Conservation (phyloP, 495 filamentous ascomycete genomes). For the Tirmania nivea region DNA sequence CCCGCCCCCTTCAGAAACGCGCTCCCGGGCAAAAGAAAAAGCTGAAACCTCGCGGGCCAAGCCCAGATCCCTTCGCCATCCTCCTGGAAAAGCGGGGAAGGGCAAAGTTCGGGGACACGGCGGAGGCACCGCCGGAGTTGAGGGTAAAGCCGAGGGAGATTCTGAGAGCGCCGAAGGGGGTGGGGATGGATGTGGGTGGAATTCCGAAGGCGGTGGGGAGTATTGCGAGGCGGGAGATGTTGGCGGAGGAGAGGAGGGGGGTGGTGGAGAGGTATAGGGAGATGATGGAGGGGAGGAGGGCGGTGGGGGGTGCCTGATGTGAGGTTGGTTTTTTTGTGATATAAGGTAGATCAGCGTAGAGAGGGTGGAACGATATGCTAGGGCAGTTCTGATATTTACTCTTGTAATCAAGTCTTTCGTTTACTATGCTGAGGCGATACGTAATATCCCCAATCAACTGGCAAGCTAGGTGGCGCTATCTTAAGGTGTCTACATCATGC, state of each 20-base stretch:
- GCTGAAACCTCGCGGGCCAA: neutral
- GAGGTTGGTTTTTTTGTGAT: neutral
- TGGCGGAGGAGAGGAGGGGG: conserved; percentile 48
- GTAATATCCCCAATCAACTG: too few species aligned
- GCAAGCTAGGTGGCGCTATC: too few species aligned
- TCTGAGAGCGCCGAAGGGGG: conserved; percentile 19
- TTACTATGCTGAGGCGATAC: too few species aligned
- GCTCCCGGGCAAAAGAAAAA: neutral
- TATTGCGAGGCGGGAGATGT: conserved; percentile 58
- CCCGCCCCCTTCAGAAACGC: neutral
- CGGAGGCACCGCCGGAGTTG: conserved; percentile 58
- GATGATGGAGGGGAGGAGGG: conserved; percentile 50
- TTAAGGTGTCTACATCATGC: too few species aligned
- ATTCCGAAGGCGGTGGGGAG: conserved; percentile 60
- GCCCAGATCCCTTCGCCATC: conserved; percentile 57
- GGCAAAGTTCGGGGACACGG: conserved; percentile 54
- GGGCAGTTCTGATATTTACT: too few species aligned
- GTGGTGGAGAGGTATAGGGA: conserved; percentile 65
- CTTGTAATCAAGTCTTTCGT: too few species aligned
- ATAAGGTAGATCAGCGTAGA: too few species aligned
- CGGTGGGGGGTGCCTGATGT: neutral
- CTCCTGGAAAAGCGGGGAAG: conserved; percentile 39
- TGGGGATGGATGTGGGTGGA: conserved; percentile 40
- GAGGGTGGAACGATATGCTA: too few species aligned
- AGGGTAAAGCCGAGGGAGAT: conserved; percentile 34